These are phyloP conservation scores for Silene conica DNA, from an alignment of 148 eudicot species.

Conservation along the genomic window DNA sequence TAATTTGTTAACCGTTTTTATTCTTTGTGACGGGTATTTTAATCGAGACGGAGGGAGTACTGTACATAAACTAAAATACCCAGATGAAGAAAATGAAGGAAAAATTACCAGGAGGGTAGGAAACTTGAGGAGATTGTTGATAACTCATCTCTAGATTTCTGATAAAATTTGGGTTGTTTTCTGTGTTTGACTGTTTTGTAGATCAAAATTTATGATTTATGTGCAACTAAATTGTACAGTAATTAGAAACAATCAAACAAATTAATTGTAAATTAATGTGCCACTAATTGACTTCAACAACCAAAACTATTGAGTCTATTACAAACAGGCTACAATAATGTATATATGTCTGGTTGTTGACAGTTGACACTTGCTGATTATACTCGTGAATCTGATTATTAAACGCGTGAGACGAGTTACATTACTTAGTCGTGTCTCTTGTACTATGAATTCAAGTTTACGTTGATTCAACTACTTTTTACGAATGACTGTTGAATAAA, in stretches of 20 bases:
- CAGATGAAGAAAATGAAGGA: neutral
- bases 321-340: too few species aligned
- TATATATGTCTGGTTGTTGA: too few species aligned
- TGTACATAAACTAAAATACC: neutral
- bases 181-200: neutral
- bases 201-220: neutral
- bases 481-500: too few species aligned
- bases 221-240: neutral
- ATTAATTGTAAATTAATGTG: neutral
- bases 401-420: neutral
- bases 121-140: slow-evolving; percentile 18
- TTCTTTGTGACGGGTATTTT: too few species aligned
- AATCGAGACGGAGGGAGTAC: too few species aligned
- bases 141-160: slow-evolving; percentile 22
- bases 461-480: too few species aligned
- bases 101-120: slow-evolving; percentile 21
- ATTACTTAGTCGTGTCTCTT: neutral
- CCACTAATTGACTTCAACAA: neutral
- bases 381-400: neutral
- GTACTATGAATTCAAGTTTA: too few species aligned
- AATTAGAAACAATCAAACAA: too few species aligned
- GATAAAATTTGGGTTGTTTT: neutral
- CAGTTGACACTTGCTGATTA: too few species aligned
- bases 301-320: too few species aligned
- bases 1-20: too few species aligned